Evolutionary conservation across 768 basidiomycete genomes (phyloP), one percentile per base, ranked within the genome.

Genomic region (Daedaleopsis nitida): DNA sequence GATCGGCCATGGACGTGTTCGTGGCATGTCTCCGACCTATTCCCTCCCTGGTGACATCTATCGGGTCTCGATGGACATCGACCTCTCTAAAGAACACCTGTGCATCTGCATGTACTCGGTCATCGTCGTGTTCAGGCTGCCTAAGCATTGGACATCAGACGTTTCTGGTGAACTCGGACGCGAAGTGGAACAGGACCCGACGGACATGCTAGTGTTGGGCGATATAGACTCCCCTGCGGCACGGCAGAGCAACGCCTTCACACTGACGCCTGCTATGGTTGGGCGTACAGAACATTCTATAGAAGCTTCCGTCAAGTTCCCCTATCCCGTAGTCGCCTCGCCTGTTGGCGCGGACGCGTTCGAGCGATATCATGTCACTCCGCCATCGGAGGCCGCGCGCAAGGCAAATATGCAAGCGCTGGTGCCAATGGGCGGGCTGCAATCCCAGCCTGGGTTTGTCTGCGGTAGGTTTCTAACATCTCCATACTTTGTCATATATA

Each of bases 41-140:
- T 12, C 27, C n/a, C 44, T 61, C 5, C 55, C 60, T 10, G 54
- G 52, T 24, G 35, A 42, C 1, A 34, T 14, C 21, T 59, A 58
- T 14, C 35, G 57, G 21, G 44, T 65, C 19, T 56, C 61, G 21
- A 60, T 66, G 51, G 65, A 68, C 45, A 35, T 70, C n/a, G 65
- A 67, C 38, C 19, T 70, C 12, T 62, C 67, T 13, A 45, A 42
- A 21, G 51, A 47, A 17, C 57, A 66, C 21, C 32, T 70, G 1
- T 58, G 57, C 16, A 56, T 61, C 12, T 65, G 67, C 34, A 52
- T 65, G 52, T 57, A 66, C 50, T 27, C 55, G 1, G 58, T 68
- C 19, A 55, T 70, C 38, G 44, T 66, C 10, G 48, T 65, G 8
- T 39, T 47, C n/a, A 21, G 68, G 16, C 48, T 50, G 1, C 55